Percentiles rank a stretch among this genome's conserved stretches.
Evolutionary conservation across 352 stramenopile species (phyloP).

Genomic region (Globisporangium radiosum): DNA sequence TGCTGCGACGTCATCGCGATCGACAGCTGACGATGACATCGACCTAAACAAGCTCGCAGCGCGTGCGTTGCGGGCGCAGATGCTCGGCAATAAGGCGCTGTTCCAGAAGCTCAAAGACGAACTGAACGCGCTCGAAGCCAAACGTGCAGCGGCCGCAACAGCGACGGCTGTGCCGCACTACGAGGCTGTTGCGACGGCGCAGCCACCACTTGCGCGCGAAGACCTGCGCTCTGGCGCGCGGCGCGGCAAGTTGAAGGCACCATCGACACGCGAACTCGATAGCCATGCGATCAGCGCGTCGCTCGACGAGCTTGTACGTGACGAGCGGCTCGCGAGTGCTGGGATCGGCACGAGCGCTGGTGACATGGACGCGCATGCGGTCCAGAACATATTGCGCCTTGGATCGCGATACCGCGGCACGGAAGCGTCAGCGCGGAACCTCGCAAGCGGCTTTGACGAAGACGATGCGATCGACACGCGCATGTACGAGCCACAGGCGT

Average conservation of each 20-base stretch:
- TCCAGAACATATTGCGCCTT: constrained; percentile 67
- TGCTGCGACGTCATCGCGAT: not conserved
- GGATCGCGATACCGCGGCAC: constrained; percentile 68
- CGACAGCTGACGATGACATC: constrained; percentile 19
- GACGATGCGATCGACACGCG: constrained; percentile 71
- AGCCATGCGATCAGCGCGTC: constrained; percentile 21
- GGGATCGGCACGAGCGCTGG: constrained; percentile 20
- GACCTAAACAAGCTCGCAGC: constrained; percentile 81
- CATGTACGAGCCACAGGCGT: constrained; percentile 40
- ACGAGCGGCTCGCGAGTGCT: constrained; percentile 57
- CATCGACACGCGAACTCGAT: constrained; percentile 10
- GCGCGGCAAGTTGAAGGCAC: constrained; percentile 54
- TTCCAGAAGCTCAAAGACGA: constrained; percentile 74
- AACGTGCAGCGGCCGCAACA: constrained; percentile 33
- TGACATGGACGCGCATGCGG: constrained; percentile 67
- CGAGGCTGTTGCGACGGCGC: constrained; percentile 43
- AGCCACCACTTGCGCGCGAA: constrained; percentile 66
- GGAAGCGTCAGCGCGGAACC: constrained; percentile 49
- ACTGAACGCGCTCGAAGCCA: constrained; percentile 75
- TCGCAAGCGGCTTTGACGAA: constrained; percentile 78
- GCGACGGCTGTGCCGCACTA: constrained; percentile 45
- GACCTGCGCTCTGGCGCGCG: constrained; percentile 50
- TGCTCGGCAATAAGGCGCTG: constrained; percentile 70
- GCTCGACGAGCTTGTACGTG: constrained; percentile 70
- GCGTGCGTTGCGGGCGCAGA: constrained; percentile 69